These are phyloP conservation scores for Akanthomyces muscarius DNA, from an alignment of 2,329 filamentous ascomycete species.

Conservation along the genomic window DNA sequence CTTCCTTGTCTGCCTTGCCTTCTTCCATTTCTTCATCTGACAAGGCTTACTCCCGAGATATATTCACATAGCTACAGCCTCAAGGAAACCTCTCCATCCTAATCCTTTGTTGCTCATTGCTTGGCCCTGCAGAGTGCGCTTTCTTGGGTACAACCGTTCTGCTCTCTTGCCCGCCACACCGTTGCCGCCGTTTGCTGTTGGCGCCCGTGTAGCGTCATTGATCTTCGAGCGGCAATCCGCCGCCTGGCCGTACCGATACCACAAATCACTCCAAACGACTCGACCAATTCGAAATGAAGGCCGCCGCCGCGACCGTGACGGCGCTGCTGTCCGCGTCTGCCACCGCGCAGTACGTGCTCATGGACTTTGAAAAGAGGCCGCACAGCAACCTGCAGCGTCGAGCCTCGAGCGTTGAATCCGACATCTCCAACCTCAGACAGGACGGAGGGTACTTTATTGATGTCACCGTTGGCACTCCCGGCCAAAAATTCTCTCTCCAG, in stretches of 20 bases:
- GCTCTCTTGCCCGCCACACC: background rate
- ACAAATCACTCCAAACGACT: background rate
- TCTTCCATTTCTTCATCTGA: conserved; percentile 5
- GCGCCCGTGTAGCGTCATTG: background rate
- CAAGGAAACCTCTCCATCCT: background rate
- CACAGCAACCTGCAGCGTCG: conserved; percentile 34
- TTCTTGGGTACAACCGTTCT: background rate
- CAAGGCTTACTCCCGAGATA: background rate
- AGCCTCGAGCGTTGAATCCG: conserved; percentile 37
- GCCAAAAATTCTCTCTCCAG: conserved; percentile 53
- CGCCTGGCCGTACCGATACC: background rate
- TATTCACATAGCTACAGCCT: background rate
- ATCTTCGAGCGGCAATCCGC: background rate
- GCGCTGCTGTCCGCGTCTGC: conserved; percentile 18
- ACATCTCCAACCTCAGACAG: conserved; percentile 41
- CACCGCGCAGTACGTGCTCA: conserved; percentile 40
- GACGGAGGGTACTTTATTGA: conserved; percentile 53
- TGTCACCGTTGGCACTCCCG: conserved; percentile 53
- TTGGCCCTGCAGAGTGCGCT: background rate
- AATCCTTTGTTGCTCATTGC: background rate
- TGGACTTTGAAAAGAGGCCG: conserved; percentile 41
- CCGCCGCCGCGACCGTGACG: conserved; percentile 9
- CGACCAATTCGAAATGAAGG: conserved; percentile 3
- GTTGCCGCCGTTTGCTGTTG: conserved; percentile 1
- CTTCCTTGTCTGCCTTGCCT: background rate